A percentile compares a stretch with the other conserved stretches of the same genome.
Evolutionary conservation across 495 filamentous ascomycete species (phyloP).

Genomic region (Penicillium chermesinum): DNA sequence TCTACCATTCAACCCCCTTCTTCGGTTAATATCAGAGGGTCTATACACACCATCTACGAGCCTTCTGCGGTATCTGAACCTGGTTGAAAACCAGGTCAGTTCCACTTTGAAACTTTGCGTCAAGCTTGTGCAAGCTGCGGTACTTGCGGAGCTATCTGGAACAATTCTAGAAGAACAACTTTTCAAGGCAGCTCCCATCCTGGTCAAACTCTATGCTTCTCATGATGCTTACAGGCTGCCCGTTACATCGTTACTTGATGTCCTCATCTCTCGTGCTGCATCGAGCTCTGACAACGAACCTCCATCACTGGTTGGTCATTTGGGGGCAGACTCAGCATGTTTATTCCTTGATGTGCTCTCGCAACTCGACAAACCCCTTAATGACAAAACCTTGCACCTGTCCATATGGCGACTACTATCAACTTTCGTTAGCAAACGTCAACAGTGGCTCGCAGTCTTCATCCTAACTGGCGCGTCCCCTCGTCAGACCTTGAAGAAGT

Average conservation of each 20-base stretch:
- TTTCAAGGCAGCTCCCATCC: conserved; percentile 67
- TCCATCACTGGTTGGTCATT: conserved; percentile 81
- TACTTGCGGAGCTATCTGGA: conserved; percentile 53
- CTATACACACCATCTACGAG: conserved; percentile 59
- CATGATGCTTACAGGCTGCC: conserved; percentile 59
- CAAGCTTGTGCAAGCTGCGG: conserved; percentile 63
- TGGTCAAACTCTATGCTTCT: conserved; percentile 75
- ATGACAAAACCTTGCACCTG: conserved; percentile 53
- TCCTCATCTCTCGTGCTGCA: conserved; percentile 64
- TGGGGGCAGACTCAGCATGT: conserved; percentile 74
- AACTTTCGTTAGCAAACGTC: conserved; percentile 79
- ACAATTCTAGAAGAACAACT: conserved; percentile 69
- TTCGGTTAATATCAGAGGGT: conserved; percentile 64
- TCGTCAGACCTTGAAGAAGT: conserved; percentile 60
- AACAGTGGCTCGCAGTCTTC: conserved; percentile 93
- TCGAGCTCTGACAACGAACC: conserved; percentile 60
- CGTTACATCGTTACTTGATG: conserved; percentile 64
- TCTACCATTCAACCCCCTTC: conserved; percentile 70
- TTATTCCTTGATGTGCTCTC: conserved; percentile 76
- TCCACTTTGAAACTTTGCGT: conserved; percentile 60
- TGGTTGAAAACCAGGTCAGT: conserved; percentile 59
- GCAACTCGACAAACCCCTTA: conserved; percentile 70
- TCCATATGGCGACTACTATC: conserved; percentile 82
- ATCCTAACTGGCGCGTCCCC: conserved; percentile 85
- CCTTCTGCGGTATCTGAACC: conserved; percentile 50